Evolutionary conservation across 2,329 filamentous ascomycete genomes (phyloP).

Genomic region (Aspergillus ibericus): DNA sequence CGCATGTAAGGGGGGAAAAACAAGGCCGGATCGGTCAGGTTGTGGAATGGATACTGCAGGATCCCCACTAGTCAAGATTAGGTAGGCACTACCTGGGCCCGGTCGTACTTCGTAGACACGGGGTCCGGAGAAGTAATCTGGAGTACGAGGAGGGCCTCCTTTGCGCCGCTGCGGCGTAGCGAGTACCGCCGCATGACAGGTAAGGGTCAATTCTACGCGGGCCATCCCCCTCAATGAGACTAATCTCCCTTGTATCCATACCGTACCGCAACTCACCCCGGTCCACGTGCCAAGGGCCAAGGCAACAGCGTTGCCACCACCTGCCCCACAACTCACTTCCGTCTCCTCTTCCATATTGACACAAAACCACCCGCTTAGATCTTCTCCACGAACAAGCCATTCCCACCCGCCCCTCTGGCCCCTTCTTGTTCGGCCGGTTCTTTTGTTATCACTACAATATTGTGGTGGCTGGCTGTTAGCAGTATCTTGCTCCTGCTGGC

Average conservation of each 20-base stretch:
- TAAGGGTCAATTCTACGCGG: neutral
- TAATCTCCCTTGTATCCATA: neutral
- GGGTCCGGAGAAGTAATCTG: neutral
- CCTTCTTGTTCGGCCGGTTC: neutral
- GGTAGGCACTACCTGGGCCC: neutral
- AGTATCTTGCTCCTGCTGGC: neutral
- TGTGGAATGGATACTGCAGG: neutral
- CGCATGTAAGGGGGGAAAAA: neutral
- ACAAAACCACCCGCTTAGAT: conserved; percentile 7
- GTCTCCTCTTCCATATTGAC: neutral
- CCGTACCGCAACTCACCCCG: neutral
- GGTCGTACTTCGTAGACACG: neutral
- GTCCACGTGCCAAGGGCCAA: conserved; percentile 7
- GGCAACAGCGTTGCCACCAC: conserved; percentile 6
- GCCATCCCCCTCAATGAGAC: neutral
- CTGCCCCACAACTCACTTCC: conserved; percentile 26
- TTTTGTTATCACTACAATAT: neutral
- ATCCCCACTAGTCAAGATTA: neutral
- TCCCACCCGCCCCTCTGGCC: conserved; percentile 8
- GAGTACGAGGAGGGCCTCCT: neutral
- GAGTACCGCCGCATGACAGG: neutral
- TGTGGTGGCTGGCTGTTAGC: neutral
- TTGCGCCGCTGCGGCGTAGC: neutral
- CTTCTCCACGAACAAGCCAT: conserved; percentile 1
- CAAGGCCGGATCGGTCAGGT: neutral